Conservation (phyloP, 139 green algal species). For the Volvox africanus region DNA sequence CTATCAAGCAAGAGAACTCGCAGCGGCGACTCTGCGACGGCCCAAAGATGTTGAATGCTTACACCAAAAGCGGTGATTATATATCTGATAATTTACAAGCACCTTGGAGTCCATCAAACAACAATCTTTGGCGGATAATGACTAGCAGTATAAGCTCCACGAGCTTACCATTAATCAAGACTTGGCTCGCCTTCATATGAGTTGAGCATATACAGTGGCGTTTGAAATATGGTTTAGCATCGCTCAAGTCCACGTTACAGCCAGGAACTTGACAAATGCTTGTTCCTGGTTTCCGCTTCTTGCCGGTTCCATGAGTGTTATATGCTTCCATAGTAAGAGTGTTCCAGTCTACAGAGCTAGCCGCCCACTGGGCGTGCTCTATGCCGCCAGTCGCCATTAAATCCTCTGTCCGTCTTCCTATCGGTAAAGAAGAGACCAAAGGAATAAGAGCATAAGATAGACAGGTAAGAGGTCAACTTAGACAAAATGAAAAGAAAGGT, state of each 20-base stretch:
- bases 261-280: neutral
- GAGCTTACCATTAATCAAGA: constrained; percentile 16
- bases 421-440: neutral
- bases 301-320: neutral
- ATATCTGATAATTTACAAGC: no score
- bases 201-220: constrained; percentile 11
- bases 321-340: constrained; percentile 13
- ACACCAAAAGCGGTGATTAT: no score
- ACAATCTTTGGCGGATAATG: no score
- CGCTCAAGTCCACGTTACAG: neutral
- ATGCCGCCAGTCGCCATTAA: neutral
- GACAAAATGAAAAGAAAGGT: no score
- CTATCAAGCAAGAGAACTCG: no score
- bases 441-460: neutral
- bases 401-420: neutral
- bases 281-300: neutral
- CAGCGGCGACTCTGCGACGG: no score
- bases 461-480: neutral
- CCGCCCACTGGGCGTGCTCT: neutral
- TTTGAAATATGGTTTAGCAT: constrained; percentile 38
- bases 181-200: constrained; percentile 25
- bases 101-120: no score
- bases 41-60: no score
- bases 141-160: no score
- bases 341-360: constrained; percentile 5